Conservation (phyloP, 345 rosid genomes). For the Eucalyptus virginea region DNA sequence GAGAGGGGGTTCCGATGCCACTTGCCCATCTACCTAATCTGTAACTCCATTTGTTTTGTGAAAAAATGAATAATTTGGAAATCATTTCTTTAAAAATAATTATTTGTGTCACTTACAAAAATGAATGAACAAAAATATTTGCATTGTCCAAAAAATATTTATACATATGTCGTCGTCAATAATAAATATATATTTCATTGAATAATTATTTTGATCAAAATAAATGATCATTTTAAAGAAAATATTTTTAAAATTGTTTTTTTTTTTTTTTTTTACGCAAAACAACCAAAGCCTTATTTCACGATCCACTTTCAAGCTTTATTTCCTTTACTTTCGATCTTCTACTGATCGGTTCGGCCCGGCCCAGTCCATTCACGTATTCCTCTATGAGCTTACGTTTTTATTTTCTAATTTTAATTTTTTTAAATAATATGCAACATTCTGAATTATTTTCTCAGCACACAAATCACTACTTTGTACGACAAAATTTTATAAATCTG, state of each 20-base stretch:
- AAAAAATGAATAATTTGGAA: background rate
- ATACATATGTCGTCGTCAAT: accelerated
- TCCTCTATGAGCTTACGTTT: background rate
- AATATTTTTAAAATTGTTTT: background rate
- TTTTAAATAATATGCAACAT: background rate
- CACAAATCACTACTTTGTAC: background rate
- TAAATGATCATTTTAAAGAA: background rate
- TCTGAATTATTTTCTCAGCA: background rate
- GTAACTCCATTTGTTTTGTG: too few relatives aligned
- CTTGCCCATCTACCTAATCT: background rate
- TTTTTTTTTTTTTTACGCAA: background rate
- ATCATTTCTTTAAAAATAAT: background rate
- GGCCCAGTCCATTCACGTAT: background rate
- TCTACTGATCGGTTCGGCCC: background rate
- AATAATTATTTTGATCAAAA: background rate
- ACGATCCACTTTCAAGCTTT: background rate
- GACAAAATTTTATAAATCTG: background rate
- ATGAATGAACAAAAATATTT: background rate
- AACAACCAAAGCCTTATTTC: background rate
- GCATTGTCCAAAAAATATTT: background rate
- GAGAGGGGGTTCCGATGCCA: background rate
- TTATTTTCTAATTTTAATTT: too few relatives aligned
- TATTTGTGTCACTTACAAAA: background rate
- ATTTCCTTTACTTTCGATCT: background rate
- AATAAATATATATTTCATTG: background rate